Evolutionary conservation across 352 stramenopile species (phyloP).

Genomic region (Blastocystis sp.): DNA sequence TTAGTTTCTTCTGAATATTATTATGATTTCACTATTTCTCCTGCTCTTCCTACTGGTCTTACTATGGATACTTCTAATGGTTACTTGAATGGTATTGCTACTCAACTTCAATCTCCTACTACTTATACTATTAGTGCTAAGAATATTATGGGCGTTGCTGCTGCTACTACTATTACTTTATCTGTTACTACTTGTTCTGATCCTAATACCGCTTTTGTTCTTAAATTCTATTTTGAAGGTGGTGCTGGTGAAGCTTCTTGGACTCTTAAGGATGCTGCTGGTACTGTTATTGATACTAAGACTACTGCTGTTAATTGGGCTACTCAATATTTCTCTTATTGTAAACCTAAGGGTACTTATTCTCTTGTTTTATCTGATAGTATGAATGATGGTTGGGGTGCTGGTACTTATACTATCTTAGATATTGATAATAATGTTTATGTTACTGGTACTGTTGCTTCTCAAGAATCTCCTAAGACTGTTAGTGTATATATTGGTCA

Average conservation of each 20-base stretch:
- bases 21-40: neutral
- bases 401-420: constrained; percentile 1
- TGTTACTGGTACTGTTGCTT: neutral
- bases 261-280: no score
- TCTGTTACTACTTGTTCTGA: neutral
- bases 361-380: constrained; percentile 6
- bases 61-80: no score
- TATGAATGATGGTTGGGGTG: neutral
- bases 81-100: constrained; percentile 28
- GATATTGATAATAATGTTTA: neutral
- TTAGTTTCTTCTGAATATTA: neutral
- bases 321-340: neutral
- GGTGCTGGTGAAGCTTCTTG: no score
- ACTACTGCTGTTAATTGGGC: no score
- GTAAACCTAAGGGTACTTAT: neutral
- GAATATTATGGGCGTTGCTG: neutral
- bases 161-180: neutral
- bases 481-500: neutral
- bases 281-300: no score
- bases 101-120: constrained; percentile 6
- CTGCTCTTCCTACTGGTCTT: no score
- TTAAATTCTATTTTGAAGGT: no score
- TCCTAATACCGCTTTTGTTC: no score
- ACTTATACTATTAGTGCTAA: neutral
- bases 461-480: neutral